phyloP scores from a whole-genome alignment of 768 basidiomycete genomes.

The Tylopilus subfusipes region DNA sequence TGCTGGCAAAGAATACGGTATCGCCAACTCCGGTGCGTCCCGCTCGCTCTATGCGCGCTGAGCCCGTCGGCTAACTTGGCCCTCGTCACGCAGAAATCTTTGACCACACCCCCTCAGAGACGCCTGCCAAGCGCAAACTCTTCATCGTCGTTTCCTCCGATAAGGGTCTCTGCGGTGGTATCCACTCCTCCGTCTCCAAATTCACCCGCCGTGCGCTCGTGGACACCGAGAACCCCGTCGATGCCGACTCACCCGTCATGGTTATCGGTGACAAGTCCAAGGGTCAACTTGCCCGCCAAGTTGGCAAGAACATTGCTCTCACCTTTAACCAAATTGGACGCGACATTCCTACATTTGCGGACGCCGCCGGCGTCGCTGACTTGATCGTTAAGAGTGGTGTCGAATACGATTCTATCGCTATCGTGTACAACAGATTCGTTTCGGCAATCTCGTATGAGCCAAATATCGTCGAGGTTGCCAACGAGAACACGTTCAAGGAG shows the following conservation, averaged over 20 bases:
- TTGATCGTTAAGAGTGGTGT: constrained; percentile 81
- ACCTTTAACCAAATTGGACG: constrained; percentile 98
- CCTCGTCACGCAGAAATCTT: constrained; percentile 68
- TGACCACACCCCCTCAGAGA: constrained; percentile 67
- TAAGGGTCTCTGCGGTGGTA: constrained; percentile 99
- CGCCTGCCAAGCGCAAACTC: constrained; percentile 71
- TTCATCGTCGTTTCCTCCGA: constrained; percentile 96
- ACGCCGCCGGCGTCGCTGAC: constrained; percentile 92
- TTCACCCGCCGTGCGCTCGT: constrained; percentile 71
- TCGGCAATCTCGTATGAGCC: constrained; percentile 92
- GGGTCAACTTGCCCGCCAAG: constrained; percentile 72
- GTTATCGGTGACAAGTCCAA: constrained; percentile 98
- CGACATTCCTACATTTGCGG: constrained; percentile 95
- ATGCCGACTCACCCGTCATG: constrained; percentile 67
- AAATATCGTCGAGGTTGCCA: constrained; percentile 69
- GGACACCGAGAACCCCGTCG: constrained; percentile 47
- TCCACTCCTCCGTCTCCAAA: constrained; percentile 96
- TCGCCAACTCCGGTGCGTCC: constrained; percentile 76
- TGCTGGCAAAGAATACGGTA: constrained; percentile 87
- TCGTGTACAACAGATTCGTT: constrained; percentile 83
- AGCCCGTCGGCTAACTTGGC: constrained; percentile 4
- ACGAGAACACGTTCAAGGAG: constrained; percentile 75
- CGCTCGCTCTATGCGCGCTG: background rate
- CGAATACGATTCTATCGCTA: constrained; percentile 79
- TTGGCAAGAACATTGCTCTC: constrained; percentile 65